Conservation (phyloP, 1,284 basidiomycete species). For the Rhodotorula sp. region DNA sequence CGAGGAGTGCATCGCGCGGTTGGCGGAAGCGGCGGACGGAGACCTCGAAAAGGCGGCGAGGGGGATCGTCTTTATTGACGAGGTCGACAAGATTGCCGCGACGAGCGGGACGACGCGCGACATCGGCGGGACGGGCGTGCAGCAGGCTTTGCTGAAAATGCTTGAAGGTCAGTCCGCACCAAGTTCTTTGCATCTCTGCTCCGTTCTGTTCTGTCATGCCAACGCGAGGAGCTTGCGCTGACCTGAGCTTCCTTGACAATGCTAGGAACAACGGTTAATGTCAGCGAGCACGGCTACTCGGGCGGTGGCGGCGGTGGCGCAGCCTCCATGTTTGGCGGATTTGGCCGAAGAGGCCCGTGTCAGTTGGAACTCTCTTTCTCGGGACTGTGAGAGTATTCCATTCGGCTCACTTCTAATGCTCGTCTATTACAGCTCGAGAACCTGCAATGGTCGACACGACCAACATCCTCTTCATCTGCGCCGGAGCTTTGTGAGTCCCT, state of each 20-base stretch:
- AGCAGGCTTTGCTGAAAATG: slow-evolving; percentile 85
- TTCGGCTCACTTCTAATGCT: background rate
- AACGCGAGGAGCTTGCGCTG: background rate
- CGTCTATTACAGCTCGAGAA: slow-evolving; percentile 12
- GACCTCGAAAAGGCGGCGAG: slow-evolving; percentile 65
- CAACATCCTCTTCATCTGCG: slow-evolving; percentile 81
- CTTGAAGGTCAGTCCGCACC: slow-evolving; percentile 60
- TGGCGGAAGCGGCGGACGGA: slow-evolving; percentile 81
- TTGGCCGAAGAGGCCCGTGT: slow-evolving; percentile 21
- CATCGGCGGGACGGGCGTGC: slow-evolving; percentile 93
- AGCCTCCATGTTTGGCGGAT: slow-evolving; percentile 5
- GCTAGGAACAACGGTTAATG: slow-evolving; percentile 73
- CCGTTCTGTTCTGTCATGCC: background rate
- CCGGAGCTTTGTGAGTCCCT: slow-evolving; percentile 20
- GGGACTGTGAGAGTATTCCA: background rate
- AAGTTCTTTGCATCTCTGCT: background rate
- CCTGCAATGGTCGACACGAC: slow-evolving; percentile 62
- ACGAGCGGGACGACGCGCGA: slow-evolving; percentile 64
- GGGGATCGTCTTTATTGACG: slow-evolving; percentile 88
- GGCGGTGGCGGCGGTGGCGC: background rate
- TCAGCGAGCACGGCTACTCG: slow-evolving; percentile 60
- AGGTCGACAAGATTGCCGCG: slow-evolving; percentile 88
- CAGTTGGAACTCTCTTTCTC: slow-evolving; percentile 4
- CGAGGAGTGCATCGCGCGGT: slow-evolving; percentile 78
- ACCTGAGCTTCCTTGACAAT: background rate